Evolutionary conservation across 352 stramenopile species (phyloP).

Genomic region (Globisporangium paroecandrum): DNA sequence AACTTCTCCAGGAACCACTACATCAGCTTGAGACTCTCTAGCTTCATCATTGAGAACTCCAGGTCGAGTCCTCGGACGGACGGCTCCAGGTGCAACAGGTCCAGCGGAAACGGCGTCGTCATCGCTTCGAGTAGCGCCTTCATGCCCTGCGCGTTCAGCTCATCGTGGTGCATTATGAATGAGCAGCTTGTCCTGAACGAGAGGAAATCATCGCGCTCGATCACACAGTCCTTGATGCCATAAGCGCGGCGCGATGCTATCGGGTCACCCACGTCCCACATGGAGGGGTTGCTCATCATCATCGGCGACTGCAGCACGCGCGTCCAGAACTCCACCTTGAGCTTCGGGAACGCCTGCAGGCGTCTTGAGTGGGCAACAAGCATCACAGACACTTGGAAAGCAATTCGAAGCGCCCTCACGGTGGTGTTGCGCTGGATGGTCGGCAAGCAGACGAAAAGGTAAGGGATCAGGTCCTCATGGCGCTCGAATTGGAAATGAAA

Average conservation of each 20-base stretch:
- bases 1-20: neutral
- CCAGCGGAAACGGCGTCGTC: neutral
- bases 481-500: no score
- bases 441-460: no score
- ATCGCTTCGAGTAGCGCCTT: neutral
- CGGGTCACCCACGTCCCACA: neutral
- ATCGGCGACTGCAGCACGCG: neutral
- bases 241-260: neutral
- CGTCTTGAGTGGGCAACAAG: neutral
- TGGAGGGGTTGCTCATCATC: neutral
- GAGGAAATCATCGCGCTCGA: neutral
- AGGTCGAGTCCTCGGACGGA: neutral
- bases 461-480: no score
- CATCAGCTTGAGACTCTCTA: neutral
- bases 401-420: no score
- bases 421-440: no score
- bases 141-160: neutral
- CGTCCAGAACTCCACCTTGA: neutral
- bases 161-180: neutral
- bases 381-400: no score
- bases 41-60: neutral
- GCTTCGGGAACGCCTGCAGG: neutral
- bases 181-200: neutral
- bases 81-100: neutral
- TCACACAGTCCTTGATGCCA: neutral